Conservation (phyloP, 352 stramenopile genomes). For the Globisporangium rhizosaccharum region DNA sequence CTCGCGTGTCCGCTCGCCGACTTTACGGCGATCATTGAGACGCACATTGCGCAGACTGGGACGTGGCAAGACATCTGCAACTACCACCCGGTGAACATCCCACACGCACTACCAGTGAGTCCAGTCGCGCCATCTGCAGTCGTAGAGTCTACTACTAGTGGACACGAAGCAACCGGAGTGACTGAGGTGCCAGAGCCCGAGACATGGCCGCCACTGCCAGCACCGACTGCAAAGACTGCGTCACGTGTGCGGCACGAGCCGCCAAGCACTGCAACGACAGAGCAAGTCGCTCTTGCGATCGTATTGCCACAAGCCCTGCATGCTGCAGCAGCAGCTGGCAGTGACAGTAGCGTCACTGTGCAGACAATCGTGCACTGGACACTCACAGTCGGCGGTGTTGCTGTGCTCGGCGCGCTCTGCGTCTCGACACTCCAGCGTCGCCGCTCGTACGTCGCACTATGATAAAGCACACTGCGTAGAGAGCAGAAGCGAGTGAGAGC, state of each 20-base stretch:
- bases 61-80: conserved; percentile 70
- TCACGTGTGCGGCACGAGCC: conserved; percentile 1
- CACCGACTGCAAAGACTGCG: not conserved
- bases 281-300: not conserved
- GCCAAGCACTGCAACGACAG: not conserved
- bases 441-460: conserved; percentile 16
- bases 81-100: conserved; percentile 47
- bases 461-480: not conserved
- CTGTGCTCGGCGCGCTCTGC: conserved; percentile 9
- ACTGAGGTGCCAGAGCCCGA: not conserved
- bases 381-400: conserved; percentile 10
- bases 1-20: conserved; percentile 51
- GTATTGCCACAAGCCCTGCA: not conserved
- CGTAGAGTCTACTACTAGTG: not conserved
- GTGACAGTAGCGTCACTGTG: not conserved
- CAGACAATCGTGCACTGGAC: conserved; percentile 3
- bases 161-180: not conserved
- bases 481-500: not conserved
- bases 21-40: conserved; percentile 49
- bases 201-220: not conserved
- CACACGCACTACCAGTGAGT: not conserved
- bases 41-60: conserved; percentile 51
- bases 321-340: not conserved
- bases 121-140: not conserved
- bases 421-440: conserved; percentile 14